Evolutionary conservation across 805 yeast species (phyloP).

Genomic region (Monosporozyma yasuniensis): DNA sequence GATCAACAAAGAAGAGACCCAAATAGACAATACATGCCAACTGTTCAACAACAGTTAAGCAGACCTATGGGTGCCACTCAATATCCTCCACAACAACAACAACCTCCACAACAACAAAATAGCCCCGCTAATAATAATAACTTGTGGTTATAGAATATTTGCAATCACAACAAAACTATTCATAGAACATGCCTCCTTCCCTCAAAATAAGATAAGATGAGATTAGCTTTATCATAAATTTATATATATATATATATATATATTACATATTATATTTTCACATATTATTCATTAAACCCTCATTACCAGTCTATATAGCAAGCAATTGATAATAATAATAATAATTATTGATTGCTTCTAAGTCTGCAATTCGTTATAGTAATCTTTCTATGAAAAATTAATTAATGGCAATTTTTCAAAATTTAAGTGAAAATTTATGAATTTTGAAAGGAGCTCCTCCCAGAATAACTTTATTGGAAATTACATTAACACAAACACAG

Average conservation of each 20-base stretch:
- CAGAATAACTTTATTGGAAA: background rate
- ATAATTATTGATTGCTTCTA: background rate
- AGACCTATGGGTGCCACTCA: slow-evolving; percentile 4
- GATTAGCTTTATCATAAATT: background rate
- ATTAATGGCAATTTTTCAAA: background rate
- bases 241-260: background rate
- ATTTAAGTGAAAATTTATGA: background rate
- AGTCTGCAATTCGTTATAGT: too few relatives aligned
- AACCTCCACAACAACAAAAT: slow-evolving; percentile 1
- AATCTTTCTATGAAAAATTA: too few relatives aligned
- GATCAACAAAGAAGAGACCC: slow-evolving; percentile 13
- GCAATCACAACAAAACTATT: background rate
- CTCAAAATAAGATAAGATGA: background rate
- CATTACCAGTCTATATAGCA: too few relatives aligned
- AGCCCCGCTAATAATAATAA: slow-evolving; percentile 11
- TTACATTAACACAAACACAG: background rate
- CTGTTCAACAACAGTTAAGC: slow-evolving; percentile 14
- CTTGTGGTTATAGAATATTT: background rate
- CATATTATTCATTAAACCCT: too few relatives aligned
- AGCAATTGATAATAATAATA: background rate
- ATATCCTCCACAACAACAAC: slow-evolving; percentile 7
- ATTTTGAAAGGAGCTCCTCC: background rate
- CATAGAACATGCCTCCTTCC: background rate
- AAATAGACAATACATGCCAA: slow-evolving; percentile 3
- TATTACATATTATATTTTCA: too few relatives aligned